A percentile compares a stretch with the other conserved stretches of the same genome.
Evolutionary conservation across 2,329 filamentous ascomycete species (phyloP).

Genomic region (Claviceps quebecensis): DNA sequence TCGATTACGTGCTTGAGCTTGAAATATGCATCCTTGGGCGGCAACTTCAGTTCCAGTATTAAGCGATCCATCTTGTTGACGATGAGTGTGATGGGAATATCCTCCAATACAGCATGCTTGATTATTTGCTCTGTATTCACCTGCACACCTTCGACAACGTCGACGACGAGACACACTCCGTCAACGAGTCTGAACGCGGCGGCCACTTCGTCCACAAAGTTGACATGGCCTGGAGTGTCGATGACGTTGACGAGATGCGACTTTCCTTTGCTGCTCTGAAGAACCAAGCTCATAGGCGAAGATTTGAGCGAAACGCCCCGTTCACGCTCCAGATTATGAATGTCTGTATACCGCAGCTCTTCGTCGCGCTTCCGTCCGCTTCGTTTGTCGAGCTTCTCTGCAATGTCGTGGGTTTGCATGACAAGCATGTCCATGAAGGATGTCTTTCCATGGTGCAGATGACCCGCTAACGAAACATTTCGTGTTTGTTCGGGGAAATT

Average conservation of each 20-base stretch:
- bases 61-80: slow-evolving; percentile 97
- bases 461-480: slow-evolving; percentile 82
- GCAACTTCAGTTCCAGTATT: slow-evolving; percentile 85
- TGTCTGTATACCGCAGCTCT: slow-evolving; percentile 87
- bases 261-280: slow-evolving; percentile 81
- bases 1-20: slow-evolving; percentile 98
- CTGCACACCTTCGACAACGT: slow-evolving; percentile 98
- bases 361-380: slow-evolving; percentile 73
- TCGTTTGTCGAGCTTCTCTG: slow-evolving; percentile 63
- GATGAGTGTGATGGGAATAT: slow-evolving; percentile 75
- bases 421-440: slow-evolving; percentile 98
- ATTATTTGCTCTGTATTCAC: slow-evolving; percentile 95
- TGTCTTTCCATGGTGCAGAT: slow-evolving; percentile 95
- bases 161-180: slow-evolving; percentile 83
- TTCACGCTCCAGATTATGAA: slow-evolving; percentile 77
- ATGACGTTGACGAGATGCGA: slow-evolving; percentile 90
- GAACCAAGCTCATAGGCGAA: slow-evolving; percentile 83
- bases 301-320: slow-evolving; percentile 85
- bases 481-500: slow-evolving; percentile 90
- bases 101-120: slow-evolving; percentile 83
- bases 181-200: slow-evolving; percentile 76
- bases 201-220: slow-evolving; percentile 95
- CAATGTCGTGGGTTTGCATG: slow-evolving; percentile 81
- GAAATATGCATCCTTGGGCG: slow-evolving; percentile 93
- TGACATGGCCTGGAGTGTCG: slow-evolving; percentile 94